phyloP scores from a whole-genome alignment of 1,284 basidiomycete genomes.

The Lignosus rhinocerotis region DNA sequence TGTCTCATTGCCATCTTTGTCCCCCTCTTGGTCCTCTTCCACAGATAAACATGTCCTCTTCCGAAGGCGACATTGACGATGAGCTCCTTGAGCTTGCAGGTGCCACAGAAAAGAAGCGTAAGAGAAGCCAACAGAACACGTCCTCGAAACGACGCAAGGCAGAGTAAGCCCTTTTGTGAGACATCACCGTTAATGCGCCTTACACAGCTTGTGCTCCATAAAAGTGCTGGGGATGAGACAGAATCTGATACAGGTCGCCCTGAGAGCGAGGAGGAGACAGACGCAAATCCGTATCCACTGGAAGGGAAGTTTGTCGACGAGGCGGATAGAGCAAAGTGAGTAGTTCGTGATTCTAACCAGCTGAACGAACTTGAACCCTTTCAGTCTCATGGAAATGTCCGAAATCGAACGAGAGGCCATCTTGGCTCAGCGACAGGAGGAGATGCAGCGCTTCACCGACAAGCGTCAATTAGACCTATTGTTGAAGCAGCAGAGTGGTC shows the following conservation, averaged over 20 bases:
- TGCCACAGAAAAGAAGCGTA: constrained; percentile 54
- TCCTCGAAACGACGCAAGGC: constrained; percentile 49
- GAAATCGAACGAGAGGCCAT: constrained; percentile 90
- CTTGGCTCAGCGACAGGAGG: constrained; percentile 77
- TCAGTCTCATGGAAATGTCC: constrained; percentile 75
- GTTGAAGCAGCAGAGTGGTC: constrained; percentile 63
- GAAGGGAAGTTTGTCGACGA: constrained; percentile 90
- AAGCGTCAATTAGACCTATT: constrained; percentile 76
- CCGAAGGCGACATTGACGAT: constrained; percentile 67
- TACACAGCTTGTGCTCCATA: neutral
- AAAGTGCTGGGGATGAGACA: constrained; percentile 17
- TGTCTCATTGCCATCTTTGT: neutral
- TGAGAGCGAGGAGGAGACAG: constrained; percentile 59
- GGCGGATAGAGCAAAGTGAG: constrained; percentile 78
- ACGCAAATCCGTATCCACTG: constrained; percentile 79
- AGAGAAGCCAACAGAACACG: constrained; percentile 34
- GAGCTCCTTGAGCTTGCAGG: constrained; percentile 71
- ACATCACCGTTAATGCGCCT: constrained; percentile 1
- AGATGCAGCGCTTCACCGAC: constrained; percentile 78
- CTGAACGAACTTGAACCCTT: constrained; percentile 3
- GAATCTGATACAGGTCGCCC: constrained; percentile 52
- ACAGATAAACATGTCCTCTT: constrained; percentile 60
- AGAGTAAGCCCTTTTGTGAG: constrained; percentile 40
- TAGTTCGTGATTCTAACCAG: constrained; percentile 5
- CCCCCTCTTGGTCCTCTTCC: neutral